Evolutionary conservation across 306 rosid species (phyloP), one percentile per base, ranked within the genome.

Genomic region (Cucumis hystrix): DNA sequence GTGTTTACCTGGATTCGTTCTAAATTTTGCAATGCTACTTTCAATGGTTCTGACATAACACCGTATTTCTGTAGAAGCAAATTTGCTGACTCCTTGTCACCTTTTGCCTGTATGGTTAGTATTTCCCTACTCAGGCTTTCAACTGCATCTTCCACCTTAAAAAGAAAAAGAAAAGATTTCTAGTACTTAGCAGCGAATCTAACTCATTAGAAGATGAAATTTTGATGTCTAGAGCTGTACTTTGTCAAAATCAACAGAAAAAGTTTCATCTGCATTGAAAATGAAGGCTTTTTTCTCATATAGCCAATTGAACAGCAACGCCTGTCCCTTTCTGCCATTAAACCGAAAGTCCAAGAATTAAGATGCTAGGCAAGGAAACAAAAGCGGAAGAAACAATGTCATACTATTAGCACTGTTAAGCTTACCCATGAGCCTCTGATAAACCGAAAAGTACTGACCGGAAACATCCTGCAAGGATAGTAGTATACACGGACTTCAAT

Each of bases 401-500:
- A 33, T n/a, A 83, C 52, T 82, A 78, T 74, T 55, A 79, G 81
- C 25, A 23, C 25, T 23, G 1, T 23, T 23, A 23, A 23, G 25
- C 87, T 80, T 79, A 92, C 97, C 98, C 98, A 77, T 95, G 98
- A 90, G 97, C 98, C 85, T 89, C 97, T 79, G 88, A 79, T 79
- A 95, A 88, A 73, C 98, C 98, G 54, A 95, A 95, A 39, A 96
- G 97, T 17, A 90, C 90, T 6, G 97, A 95, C 49, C 97, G 97
- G 84, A 92, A 88, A 85, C 98, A 92, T 86, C 97, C 97, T 25
- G 97, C 97, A 65, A 95, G 98, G 83, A 92, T 92, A 79, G 97
- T 90, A 75, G 87, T 91, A 87, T 92, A 95, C 92, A 95, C 92
- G 78, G 93, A 89, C 84, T 90, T 73, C 84, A 89, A 83, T 70